These are phyloP conservation scores for Friedmanniomyces endolithicus DNA, from an alignment of 495 filamentous ascomycete genomes.

Conservation along the genomic window DNA sequence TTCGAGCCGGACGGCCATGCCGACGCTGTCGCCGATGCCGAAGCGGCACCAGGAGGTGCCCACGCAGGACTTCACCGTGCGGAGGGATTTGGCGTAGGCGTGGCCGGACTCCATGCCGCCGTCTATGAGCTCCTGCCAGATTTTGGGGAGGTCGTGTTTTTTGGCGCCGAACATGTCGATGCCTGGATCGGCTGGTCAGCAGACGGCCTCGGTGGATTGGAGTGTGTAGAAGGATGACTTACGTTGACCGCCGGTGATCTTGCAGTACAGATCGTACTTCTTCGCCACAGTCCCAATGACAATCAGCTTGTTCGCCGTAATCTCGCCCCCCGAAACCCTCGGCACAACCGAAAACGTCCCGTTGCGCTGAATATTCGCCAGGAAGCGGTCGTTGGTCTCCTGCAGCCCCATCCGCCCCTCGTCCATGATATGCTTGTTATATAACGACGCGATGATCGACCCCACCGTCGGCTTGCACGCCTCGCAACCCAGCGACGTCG, in stretches of 20 bases:
- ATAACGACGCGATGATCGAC: constrained; percentile 73
- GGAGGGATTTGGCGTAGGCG: constrained; percentile 83
- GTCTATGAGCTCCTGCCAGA: constrained; percentile 75
- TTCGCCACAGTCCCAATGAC: constrained; percentile 80
- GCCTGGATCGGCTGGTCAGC: not conserved
- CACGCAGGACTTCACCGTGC: constrained; percentile 91
- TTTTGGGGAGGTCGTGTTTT: constrained; percentile 82
- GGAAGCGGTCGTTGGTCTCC: constrained; percentile 85
- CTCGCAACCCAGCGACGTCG: constrained; percentile 74
- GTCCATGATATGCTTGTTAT: constrained; percentile 79
- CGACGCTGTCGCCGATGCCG: constrained; percentile 90
- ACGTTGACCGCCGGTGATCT: constrained; percentile 89
- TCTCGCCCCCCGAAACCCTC: constrained; percentile 75
- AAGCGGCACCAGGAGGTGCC: constrained; percentile 93
- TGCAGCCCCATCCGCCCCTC: constrained; percentile 64
- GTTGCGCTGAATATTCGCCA: constrained; percentile 93
- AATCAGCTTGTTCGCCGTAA: constrained; percentile 82
- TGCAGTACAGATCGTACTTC: constrained; percentile 80
- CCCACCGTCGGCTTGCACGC: constrained; percentile 79
- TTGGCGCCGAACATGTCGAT: constrained; percentile 38
- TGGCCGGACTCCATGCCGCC: constrained; percentile 94
- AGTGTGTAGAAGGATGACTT: constrained; percentile 55
- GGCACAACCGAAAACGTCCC: constrained; percentile 89
- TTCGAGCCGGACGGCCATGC: constrained; percentile 85
- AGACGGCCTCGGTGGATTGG: not conserved